A percentile compares a stretch with the other conserved stretches of the same genome.
These are phyloP conservation scores for Globisporangium alternatum DNA, from an alignment of 352 stramenopile genomes.

Conservation along the genomic window DNA sequence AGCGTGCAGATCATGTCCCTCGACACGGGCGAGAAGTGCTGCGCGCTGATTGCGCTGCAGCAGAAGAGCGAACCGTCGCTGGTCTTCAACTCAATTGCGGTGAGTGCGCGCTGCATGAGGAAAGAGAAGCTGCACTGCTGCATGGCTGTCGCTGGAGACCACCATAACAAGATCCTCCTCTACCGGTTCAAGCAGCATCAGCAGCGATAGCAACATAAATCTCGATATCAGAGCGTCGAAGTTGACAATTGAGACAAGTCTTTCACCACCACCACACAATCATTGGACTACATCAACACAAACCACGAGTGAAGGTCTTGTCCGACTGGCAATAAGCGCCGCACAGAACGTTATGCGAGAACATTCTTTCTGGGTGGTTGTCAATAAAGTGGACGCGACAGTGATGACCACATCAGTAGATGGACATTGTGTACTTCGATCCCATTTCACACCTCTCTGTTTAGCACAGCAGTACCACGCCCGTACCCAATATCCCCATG, in stretches of 20 bases:
- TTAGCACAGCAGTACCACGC: no score
- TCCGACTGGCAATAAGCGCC: not conserved
- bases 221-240: not conserved
- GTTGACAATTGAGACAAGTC: not conserved
- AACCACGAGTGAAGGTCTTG: not conserved
- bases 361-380: not conserved
- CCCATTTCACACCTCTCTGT: no score
- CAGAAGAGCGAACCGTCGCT: constrained; percentile 15
- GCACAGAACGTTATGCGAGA: not conserved
- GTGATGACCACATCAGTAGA: not conserved
- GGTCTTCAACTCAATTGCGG: constrained; percentile 26
- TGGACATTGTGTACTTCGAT: not conserved
- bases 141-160: constrained; percentile 7
- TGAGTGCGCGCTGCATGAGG: constrained; percentile 3
- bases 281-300: no score
- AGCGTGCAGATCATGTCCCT: constrained; percentile 28
- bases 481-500: not conserved
- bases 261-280: no score
- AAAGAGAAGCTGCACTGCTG: constrained; percentile 1
- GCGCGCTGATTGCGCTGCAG: constrained; percentile 20
- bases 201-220: not conserved
- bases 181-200: constrained; percentile 12
- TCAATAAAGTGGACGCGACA: not conserved
- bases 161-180: constrained; percentile 10
- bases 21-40: constrained; percentile 23